phyloP scores from a whole-genome alignment of 192 early-diverging fungal species.

The Lunasporangiospora selenospora region DNA sequence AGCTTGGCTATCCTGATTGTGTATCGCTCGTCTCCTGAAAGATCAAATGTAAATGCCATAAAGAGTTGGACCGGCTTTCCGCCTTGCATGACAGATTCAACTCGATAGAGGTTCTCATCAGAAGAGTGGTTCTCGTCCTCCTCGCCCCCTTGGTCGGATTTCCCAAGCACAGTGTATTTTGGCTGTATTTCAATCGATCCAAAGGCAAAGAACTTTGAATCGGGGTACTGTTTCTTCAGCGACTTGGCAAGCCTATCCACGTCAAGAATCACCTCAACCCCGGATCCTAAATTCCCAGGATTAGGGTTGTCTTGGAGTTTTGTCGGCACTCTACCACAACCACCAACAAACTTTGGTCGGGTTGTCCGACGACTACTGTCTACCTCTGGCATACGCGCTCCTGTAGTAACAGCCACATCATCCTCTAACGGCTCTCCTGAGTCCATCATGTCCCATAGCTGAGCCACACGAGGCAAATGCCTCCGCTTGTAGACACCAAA shows the following conservation, averaged over 20 bases:
- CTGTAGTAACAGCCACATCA: no score
- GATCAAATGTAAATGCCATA: conserved; percentile 24
- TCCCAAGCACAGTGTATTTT: conserved; percentile 1
- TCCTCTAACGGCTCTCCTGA: no score
- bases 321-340: no score
- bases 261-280: conserved; percentile 20
- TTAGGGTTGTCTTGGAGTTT: no score
- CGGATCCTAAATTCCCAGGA: no score
- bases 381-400: no score
- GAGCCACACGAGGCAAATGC: no score
- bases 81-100: no score
- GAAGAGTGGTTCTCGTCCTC: neutral
- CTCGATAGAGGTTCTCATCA: no score
- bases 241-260: conserved; percentile 27
- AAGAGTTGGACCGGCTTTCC: neutral
- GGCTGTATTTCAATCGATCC: conserved; percentile 35
- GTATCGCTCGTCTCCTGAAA: conserved; percentile 25
- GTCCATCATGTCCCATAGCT: no score
- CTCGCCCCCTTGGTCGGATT: neutral
- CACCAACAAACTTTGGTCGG: no score
- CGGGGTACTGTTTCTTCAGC: neutral
- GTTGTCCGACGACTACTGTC: no score
- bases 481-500: conserved; percentile 33
- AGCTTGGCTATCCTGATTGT: neutral
- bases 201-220: conserved; percentile 10